Conservation (phyloP, 441 rosid species). For the Pelargonium myrrhifolium region DNA sequence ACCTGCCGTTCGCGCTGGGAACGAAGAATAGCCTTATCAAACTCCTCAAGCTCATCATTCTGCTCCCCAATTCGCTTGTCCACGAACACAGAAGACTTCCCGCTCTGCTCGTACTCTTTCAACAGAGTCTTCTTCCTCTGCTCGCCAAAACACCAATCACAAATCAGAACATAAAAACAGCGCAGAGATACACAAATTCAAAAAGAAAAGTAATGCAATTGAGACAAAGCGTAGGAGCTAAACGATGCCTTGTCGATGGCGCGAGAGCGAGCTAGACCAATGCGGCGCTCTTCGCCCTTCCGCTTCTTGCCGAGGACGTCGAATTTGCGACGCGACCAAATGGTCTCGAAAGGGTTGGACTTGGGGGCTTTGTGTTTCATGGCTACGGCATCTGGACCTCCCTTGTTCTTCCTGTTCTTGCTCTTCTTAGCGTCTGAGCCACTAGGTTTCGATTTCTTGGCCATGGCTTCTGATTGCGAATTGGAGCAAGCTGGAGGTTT, state of each 20-base stretch:
- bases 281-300: constrained; percentile 72
- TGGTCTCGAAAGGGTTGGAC: constrained; percentile 68
- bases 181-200: background rate
- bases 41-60: constrained; percentile 57
- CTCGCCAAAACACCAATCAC: constrained; percentile 9
- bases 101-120: constrained; percentile 73
- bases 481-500: background rate
- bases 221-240: background rate
- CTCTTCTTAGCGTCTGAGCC: constrained; percentile 23
- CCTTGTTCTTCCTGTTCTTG: constrained; percentile 29
- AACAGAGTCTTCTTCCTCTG: constrained; percentile 72
- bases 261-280: constrained; percentile 56
- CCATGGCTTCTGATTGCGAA: constrained; percentile 30
- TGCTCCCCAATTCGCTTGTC: constrained; percentile 85
- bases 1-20: constrained; percentile 90
- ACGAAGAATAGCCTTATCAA: constrained; percentile 71
- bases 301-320: constrained; percentile 80
- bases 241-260: constrained; percentile 53
- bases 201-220: background rate
- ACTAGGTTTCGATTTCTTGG: constrained; percentile 27
- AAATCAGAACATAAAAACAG: background rate
- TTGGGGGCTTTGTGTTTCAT: constrained; percentile 50
- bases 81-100: constrained; percentile 54
- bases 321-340: constrained; percentile 83
- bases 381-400: constrained; percentile 49